phyloP scores from a whole-genome alignment of 352 stramenopile genomes.

The Chrysophaeum taylorii region DNA sequence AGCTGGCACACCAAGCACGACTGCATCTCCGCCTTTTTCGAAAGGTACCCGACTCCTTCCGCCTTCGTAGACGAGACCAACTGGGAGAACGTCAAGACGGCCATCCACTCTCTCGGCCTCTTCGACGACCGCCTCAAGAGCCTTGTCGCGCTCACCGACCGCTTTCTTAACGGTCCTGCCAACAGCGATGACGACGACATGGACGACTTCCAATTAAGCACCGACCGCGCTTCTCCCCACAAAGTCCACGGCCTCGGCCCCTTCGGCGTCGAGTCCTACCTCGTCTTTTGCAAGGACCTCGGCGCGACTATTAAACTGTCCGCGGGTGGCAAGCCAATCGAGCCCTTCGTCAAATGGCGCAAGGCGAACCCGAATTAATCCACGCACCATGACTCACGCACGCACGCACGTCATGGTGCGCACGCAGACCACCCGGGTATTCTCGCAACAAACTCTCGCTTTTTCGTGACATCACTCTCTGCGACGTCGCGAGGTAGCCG shows the following conservation, averaged over 20 bases:
- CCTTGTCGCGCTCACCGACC: constrained; percentile 10
- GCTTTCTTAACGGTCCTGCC: constrained; percentile 10
- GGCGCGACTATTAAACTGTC: constrained; percentile 2
- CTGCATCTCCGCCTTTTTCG: constrained; percentile 27
- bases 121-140: constrained; percentile 20
- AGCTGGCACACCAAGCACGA: constrained; percentile 23
- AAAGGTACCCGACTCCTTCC: constrained; percentile 18
- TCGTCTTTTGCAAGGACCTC: constrained; percentile 18
- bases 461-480: no score
- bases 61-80: constrained; percentile 15
- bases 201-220: constrained; percentile 11
- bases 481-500: no score
- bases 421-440: no score
- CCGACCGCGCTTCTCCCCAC: background rate
- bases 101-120: constrained; percentile 21
- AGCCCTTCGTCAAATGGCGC: background rate
- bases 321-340: background rate
- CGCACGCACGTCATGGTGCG: no score
- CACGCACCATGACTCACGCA: no score
- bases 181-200: no score
- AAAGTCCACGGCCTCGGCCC: constrained; percentile 23
- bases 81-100: background rate
- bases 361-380: background rate
- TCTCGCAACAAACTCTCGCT: no score
- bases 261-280: constrained; percentile 20